Percentiles rank a stretch among this genome's conserved stretches.
Conservation (phyloP, 139 green algal genomes). For the Chlorella vulgaris region DNA sequence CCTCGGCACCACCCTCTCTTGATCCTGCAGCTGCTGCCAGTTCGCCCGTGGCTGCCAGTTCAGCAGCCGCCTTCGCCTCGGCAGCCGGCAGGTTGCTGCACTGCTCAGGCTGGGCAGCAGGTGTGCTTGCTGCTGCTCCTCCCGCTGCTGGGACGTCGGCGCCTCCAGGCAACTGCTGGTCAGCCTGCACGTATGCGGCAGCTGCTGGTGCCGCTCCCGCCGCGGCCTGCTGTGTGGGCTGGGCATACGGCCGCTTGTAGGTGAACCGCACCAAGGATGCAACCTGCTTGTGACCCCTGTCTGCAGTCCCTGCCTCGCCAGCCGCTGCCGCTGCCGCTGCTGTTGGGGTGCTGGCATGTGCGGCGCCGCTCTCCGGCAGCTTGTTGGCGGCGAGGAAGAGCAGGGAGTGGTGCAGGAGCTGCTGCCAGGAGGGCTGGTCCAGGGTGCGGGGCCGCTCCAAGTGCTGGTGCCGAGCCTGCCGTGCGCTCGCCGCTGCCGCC, state of each 20-base stretch:
- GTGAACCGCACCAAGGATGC: slow-evolving; percentile 17
- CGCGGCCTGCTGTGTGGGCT: not conserved
- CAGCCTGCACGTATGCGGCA: not conserved
- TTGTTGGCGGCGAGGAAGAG: slow-evolving; percentile 18
- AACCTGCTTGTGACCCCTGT: not conserved
- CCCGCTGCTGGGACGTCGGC: too few species aligned
- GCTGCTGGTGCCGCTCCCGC: not conserved
- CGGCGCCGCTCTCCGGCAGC: slow-evolving; percentile 1
- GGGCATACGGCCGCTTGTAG: not conserved
- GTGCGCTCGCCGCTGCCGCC: not conserved
- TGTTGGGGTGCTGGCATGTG: not conserved
- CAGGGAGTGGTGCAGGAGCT: slow-evolving; percentile 30
- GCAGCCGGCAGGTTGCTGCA: too few species aligned
- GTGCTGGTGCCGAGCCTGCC: not conserved
- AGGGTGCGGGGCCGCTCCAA: slow-evolving; percentile 1
- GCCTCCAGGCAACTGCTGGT: not conserved
- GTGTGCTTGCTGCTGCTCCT: too few species aligned
- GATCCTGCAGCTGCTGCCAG: not conserved
- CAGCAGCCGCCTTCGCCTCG: too few species aligned
- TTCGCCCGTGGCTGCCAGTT: too few species aligned
- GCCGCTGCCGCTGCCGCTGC: not conserved
- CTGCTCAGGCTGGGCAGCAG: too few species aligned
- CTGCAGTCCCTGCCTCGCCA: not conserved
- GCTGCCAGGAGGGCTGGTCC: slow-evolving; percentile 28
- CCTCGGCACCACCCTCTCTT: not conserved